A percentile compares a stretch with the other conserved stretches of the same genome.
Evolutionary conservation across 2,329 filamentous ascomycete species (phyloP).

Genomic region (Fusarium sp.): DNA sequence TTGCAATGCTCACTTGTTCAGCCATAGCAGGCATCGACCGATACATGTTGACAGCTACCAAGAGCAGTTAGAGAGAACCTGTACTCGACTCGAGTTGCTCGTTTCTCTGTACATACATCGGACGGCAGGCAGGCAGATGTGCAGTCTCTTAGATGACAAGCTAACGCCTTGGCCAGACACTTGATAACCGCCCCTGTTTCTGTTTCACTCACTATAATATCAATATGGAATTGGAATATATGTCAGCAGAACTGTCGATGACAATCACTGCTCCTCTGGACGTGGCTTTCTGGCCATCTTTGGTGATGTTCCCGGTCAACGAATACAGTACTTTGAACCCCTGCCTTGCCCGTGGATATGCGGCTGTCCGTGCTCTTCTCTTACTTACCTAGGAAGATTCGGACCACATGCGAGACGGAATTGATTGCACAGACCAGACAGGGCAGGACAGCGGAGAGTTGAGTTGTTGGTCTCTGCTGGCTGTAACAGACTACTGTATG

Average conservation of each 20-base stretch:
- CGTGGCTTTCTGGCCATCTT: conserved; percentile 29
- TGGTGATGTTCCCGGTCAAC: conserved; percentile 17
- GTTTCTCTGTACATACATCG: conserved; percentile 1
- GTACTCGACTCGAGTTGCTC: conserved; percentile 1
- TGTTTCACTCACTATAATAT: neutral
- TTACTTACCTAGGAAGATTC: conserved; percentile 24
- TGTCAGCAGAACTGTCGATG: neutral
- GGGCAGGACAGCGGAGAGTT: conserved; percentile 20
- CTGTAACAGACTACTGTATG: neutral
- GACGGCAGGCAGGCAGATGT: neutral
- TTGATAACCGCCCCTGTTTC: conserved; percentile 11
- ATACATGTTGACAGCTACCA: neutral
- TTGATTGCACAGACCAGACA: conserved; percentile 35
- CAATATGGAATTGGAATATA: conserved; percentile 12
- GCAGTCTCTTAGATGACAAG: conserved; percentile 1
- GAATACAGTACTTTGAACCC: conserved; percentile 23
- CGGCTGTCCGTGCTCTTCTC: conserved; percentile 34
- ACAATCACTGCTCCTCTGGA: conserved; percentile 37
- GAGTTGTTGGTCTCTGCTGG: neutral
- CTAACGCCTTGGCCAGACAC: conserved; percentile 17
- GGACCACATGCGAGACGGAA: conserved; percentile 29
- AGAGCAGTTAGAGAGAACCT: neutral
- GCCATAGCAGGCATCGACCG: conserved; percentile 6
- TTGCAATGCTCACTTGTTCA: neutral
- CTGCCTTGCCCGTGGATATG: conserved; percentile 18